A percentile compares a stretch with the other conserved stretches of the same genome.
phyloP scores from a whole-genome alignment of 129 eudicot genomes.

The Helianthus tuberosus region DNA sequence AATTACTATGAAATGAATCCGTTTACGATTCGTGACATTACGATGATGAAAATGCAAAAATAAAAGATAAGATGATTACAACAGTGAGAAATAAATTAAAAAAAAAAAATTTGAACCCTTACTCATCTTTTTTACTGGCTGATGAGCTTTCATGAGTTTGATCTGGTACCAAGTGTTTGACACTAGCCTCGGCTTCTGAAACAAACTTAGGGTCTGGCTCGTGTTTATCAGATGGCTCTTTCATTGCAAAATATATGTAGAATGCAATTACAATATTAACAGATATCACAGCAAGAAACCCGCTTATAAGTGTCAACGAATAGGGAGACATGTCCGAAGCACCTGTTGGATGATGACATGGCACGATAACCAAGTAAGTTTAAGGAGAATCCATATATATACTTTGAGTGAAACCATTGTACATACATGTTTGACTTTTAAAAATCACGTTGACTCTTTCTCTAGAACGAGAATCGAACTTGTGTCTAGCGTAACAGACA shows the following conservation, averaged over 20 bases:
- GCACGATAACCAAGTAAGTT: not conserved
- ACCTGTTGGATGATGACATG: slow-evolving; percentile 42
- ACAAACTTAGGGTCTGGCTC: slow-evolving; percentile 84
- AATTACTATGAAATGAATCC: not conserved
- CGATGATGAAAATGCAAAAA: not conserved
- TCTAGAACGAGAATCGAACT: not conserved
- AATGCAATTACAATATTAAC: slow-evolving; percentile 73
- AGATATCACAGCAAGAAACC: slow-evolving; percentile 81
- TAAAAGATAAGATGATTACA: slow-evolving; percentile 5
- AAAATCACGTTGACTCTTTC: not conserved
- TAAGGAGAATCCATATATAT: not conserved
- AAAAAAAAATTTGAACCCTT: not conserved
- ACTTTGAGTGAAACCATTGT: not conserved
- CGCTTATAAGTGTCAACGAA: slow-evolving; percentile 66
- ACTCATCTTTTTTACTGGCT: slow-evolving; percentile 45
- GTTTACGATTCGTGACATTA: not conserved
- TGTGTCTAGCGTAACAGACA: not conserved
- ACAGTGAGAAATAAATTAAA: not conserved
- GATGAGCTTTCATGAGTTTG: slow-evolving; percentile 39
- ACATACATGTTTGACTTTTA: slow-evolving; percentile 3
- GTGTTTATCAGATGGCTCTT: slow-evolving; percentile 69
- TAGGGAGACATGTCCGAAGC: slow-evolving; percentile 53
- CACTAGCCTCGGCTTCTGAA: slow-evolving; percentile 77
- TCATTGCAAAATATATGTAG: slow-evolving; percentile 82
- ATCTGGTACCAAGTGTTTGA: slow-evolving; percentile 40